Conservation (phyloP, 805 yeast genomes). For the Gaillardinia entomophila region DNA sequence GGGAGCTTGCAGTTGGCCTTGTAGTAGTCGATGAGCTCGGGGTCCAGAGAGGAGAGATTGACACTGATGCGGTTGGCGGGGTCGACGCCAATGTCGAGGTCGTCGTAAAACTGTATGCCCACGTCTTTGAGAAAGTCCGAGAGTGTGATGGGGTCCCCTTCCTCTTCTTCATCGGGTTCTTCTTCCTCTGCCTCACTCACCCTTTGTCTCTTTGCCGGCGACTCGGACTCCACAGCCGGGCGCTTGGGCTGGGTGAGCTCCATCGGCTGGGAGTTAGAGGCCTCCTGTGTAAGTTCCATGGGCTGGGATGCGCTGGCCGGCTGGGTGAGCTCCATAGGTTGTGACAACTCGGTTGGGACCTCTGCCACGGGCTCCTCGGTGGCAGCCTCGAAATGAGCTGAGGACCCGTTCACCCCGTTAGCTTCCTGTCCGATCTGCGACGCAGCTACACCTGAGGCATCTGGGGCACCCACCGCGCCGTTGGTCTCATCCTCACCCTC, state of each 20-base stretch:
- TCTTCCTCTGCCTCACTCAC: background rate
- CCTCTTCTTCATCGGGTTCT: conserved; percentile 10
- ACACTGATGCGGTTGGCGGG: conserved; percentile 17
- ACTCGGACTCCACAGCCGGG: background rate
- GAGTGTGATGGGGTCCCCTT: conserved; percentile 29
- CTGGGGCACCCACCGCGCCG: conserved; percentile 1
- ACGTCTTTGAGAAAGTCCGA: conserved; percentile 34
- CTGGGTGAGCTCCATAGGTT: conserved; percentile 3
- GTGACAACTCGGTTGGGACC: background rate
- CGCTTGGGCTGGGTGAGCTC: conserved; percentile 13
- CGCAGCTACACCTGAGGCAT: background rate
- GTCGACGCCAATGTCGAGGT: conserved; percentile 30
- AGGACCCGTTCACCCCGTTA: no score
- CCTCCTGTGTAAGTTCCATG: conserved; percentile 8
- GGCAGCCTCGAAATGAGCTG: no score
- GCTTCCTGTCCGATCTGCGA: background rate
- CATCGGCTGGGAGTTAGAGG: conserved; percentile 13
- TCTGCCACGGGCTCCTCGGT: background rate
- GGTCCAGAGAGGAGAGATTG: conserved; percentile 4
- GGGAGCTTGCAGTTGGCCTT: conserved; percentile 37
- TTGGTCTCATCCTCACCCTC: background rate
- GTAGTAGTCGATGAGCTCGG: conserved; percentile 29
- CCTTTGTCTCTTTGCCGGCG: conserved; percentile 5
- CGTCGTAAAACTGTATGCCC: conserved; percentile 41
- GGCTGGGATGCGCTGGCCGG: conserved; percentile 2